A percentile compares a stretch with the other conserved stretches of the same genome.
Evolutionary conservation across 225 moss, liverwort and hornwort genomes (phyloP).

Genomic region (Lunularia cruciata): DNA sequence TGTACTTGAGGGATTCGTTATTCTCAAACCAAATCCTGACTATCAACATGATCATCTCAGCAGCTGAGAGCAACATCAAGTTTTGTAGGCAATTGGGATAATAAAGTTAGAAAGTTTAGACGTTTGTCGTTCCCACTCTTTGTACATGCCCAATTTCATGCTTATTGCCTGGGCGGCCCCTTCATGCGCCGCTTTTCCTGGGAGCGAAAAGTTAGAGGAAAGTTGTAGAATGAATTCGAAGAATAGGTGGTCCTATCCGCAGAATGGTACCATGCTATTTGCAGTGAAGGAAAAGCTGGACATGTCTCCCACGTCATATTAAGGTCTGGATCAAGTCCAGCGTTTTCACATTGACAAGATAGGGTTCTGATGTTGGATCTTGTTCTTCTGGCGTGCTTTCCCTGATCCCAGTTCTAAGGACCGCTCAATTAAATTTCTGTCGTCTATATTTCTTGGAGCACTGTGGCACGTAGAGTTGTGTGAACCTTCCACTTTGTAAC

Average conservation of each 20-base stretch:
- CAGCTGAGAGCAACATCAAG: conserved; percentile 48
- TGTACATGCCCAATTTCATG: conserved; percentile 10
- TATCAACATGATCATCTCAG: conserved; percentile 97
- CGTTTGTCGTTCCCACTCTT: neutral
- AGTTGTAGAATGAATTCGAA: conserved; percentile 7
- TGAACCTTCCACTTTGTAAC: too few species aligned
- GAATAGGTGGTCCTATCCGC: neutral
- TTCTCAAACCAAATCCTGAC: conserved; percentile 93
- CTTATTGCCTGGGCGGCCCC: conserved; percentile 3
- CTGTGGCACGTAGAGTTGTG: too few species aligned
- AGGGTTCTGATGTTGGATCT: neutral
- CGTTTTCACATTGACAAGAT: conserved; percentile 3
- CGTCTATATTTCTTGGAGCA: too few species aligned
- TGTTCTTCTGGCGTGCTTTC: neutral
- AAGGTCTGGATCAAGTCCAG: conserved; percentile 7
- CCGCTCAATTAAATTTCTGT: neutral
- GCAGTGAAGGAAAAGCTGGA: conserved; percentile 6
- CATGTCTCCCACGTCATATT: neutral
- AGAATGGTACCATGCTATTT: neutral
- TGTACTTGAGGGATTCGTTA: conserved; percentile 95
- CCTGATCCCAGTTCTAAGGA: neutral
- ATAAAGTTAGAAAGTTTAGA: conserved; percentile 26
- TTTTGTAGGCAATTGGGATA: conserved; percentile 33
- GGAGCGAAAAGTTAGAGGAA: conserved; percentile 4
- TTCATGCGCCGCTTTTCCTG: neutral